These are phyloP conservation scores for Jatropha curcas DNA, from an alignment of 345 rosid genomes.

Conservation along the genomic window DNA sequence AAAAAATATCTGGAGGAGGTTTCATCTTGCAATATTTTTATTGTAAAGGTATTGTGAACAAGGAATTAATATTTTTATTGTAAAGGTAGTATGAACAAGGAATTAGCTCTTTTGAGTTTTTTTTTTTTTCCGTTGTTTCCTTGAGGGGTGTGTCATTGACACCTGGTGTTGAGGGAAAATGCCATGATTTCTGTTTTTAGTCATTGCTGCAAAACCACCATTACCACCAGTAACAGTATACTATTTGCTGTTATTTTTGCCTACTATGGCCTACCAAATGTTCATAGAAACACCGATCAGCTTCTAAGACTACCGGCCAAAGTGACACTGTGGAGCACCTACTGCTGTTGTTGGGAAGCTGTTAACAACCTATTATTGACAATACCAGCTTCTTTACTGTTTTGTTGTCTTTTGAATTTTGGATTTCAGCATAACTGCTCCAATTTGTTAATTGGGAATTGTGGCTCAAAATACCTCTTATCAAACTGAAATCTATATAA, in stretches of 20 bases:
- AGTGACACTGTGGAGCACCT: background rate
- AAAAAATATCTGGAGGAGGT: slow-evolving; percentile 87
- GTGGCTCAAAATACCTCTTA: background rate
- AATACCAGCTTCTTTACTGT: background rate
- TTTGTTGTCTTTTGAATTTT: background rate
- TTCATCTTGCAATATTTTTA: slow-evolving; percentile 90
- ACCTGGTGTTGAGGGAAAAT: too few species aligned
- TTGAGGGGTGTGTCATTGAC: background rate
- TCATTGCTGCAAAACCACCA: background rate
- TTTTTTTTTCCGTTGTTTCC: background rate
- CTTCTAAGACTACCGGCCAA: background rate
- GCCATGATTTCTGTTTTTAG: background rate
- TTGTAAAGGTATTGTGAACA: slow-evolving; percentile 59
- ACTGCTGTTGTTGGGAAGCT: background rate
- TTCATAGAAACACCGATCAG: background rate
- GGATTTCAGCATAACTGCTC: background rate
- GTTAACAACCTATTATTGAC: background rate
- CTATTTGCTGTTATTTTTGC: background rate
- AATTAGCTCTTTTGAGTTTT: too few species aligned
- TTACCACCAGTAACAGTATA: background rate
- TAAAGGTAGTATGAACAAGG: slow-evolving; percentile 39
- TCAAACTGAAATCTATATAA: background rate
- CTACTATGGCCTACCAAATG: background rate
- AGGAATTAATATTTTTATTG: background rate
- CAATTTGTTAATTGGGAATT: background rate